Percentiles rank a stretch among this genome's conserved stretches.
Conservation (phyloP, 78 protist genomes). For the Bodo saltans region DNA sequence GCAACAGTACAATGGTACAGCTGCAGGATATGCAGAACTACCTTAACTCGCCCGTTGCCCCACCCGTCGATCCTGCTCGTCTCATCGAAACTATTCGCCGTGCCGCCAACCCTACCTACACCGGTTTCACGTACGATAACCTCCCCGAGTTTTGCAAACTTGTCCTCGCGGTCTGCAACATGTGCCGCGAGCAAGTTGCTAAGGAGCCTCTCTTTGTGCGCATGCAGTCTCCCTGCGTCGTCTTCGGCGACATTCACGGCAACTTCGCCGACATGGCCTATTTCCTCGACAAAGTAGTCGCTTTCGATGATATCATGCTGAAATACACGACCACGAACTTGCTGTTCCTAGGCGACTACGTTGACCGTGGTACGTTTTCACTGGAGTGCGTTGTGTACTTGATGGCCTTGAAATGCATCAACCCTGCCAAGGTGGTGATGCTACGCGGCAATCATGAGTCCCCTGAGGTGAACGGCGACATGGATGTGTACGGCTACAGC, state of each 20-base stretch:
- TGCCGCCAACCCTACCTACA: neutral
- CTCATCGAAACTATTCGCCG: neutral
- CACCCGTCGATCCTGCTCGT: neutral
- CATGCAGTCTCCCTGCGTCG: conserved; percentile 24
- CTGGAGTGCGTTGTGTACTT: conserved; percentile 36
- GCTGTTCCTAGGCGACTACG: conserved; percentile 56
- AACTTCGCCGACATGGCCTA: conserved; percentile 41
- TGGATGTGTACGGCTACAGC: neutral
- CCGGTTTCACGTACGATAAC: neutral
- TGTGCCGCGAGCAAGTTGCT: neutral
- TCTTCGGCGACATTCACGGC: conserved; percentile 57
- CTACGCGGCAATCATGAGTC: conserved; percentile 57
- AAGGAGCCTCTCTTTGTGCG: conserved; percentile 7
- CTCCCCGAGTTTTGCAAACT: neutral
- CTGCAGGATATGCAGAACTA: neutral
- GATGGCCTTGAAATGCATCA: conserved; percentile 32
- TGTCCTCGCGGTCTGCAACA: neutral
- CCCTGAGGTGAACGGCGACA: conserved; percentile 23
- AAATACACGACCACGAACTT: conserved; percentile 9
- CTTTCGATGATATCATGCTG: conserved; percentile 22
- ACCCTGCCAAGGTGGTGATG: conserved; percentile 43
- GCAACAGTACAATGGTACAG: neutral
- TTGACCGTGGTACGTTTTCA: conserved; percentile 43
- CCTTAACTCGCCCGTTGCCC: neutral
- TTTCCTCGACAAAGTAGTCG: conserved; percentile 8